Evolutionary conservation across 768 basidiomycete species (phyloP).

Genomic region (Saitozyma podzolica): DNA sequence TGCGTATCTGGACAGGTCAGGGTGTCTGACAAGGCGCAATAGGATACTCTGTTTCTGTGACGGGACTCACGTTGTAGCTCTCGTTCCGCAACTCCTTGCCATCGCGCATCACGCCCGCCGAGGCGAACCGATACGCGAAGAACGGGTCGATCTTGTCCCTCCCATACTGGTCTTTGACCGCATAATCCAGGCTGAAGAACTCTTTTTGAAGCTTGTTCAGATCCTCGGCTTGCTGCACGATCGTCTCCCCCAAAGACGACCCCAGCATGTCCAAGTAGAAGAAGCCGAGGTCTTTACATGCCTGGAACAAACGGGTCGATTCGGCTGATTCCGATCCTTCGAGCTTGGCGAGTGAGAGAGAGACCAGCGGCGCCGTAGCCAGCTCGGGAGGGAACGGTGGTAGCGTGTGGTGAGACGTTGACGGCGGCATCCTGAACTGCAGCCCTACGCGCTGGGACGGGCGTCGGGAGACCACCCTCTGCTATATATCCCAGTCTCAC

Average conservation of each 20-base stretch:
- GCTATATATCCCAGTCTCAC: too few species aligned
- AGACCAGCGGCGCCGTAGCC: too few species aligned
- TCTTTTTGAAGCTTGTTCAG: constrained; percentile 20
- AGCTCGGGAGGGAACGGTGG: too few species aligned
- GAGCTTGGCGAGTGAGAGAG: too few species aligned
- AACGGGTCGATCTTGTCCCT: constrained; percentile 25
- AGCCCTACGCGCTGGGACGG: too few species aligned
- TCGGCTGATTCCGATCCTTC: neutral
- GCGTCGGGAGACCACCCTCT: too few species aligned
- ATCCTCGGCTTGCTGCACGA: constrained; percentile 21
- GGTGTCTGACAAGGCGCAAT: too few species aligned
- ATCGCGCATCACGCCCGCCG: constrained; percentile 9
- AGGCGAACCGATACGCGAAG: constrained; percentile 23
- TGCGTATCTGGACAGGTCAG: too few species aligned
- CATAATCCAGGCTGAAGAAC: constrained; percentile 26
- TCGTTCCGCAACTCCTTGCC: constrained; percentile 13
- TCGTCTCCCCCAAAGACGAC: constrained; percentile 19
- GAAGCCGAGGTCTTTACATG: constrained; percentile 27
- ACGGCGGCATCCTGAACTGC: too few species aligned
- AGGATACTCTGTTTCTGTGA: too few species aligned
- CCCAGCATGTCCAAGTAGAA: constrained; percentile 33
- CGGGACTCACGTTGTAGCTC: constrained; percentile 25
- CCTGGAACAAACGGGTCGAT: constrained; percentile 20
- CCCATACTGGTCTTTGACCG: constrained; percentile 30
- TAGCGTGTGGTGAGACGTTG: too few species aligned